phyloP scores from a whole-genome alignment of 2,329 filamentous ascomycete species.

The Paecilomyces fulvus region DNA sequence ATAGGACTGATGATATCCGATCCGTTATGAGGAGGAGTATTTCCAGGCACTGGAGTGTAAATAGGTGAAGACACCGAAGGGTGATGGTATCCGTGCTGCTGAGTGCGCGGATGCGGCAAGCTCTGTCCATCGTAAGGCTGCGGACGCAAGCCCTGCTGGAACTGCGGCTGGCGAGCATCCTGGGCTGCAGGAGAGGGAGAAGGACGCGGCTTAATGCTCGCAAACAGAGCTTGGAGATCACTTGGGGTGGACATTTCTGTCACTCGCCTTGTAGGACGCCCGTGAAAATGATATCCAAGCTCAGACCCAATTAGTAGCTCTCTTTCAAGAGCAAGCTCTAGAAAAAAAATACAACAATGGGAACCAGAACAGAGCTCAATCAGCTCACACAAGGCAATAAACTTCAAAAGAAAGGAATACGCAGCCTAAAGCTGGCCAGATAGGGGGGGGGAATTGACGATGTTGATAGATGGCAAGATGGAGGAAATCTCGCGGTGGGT shows the following conservation, averaged over 20 bases:
- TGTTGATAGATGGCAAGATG: background rate
- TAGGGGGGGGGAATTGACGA: background rate
- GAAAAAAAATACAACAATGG: background rate
- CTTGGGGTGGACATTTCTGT: conserved; percentile 41
- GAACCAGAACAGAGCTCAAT: background rate
- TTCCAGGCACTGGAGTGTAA: conserved; percentile 46
- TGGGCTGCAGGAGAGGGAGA: conserved; percentile 24
- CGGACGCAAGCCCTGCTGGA: conserved; percentile 21
- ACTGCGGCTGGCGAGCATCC: conserved; percentile 21
- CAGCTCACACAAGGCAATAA: background rate
- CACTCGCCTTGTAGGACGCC: conserved; percentile 24
- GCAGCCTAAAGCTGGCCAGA: background rate
- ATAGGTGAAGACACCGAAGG: conserved; percentile 52
- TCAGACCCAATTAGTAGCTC: background rate
- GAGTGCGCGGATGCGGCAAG: conserved; percentile 23
- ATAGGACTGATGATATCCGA: conserved; percentile 54
- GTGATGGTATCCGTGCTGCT: conserved; percentile 40
- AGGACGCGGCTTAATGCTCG: conserved; percentile 36
- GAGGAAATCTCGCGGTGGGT: background rate
- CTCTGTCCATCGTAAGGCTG: conserved; percentile 22
- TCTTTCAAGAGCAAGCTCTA: conserved; percentile 4
- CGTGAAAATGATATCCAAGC: conserved; percentile 13
- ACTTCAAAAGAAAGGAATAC: background rate
- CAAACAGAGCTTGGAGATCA: conserved; percentile 40
- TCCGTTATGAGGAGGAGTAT: conserved; percentile 47